phyloP scores from a whole-genome alignment of 2,329 filamentous ascomycete species.

The Diaporthe humulicola region DNA sequence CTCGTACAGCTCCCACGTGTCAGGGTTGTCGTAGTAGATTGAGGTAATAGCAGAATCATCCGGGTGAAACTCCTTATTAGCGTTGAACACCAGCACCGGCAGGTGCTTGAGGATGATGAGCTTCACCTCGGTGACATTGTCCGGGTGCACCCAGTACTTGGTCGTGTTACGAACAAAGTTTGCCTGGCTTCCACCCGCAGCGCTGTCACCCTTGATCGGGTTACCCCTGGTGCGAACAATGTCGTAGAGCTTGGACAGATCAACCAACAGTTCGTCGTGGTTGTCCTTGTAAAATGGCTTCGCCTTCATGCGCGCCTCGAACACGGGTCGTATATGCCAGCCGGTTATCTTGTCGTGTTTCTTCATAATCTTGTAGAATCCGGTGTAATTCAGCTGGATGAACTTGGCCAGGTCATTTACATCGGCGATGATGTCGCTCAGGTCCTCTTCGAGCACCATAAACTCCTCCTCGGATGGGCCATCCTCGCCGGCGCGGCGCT shows the following conservation, averaged over 20 bases:
- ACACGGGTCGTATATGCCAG: conserved; percentile 95
- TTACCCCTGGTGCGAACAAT: conserved; percentile 93
- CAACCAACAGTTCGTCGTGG: conserved; percentile 95
- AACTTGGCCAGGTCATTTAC: conserved; percentile 99
- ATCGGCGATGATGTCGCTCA: conserved; percentile 98
- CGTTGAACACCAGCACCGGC: conserved; percentile 96
- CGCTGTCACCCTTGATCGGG: conserved; percentile 90
- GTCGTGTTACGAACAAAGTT: conserved; percentile 98
- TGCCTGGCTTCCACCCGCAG: conserved; percentile 91
- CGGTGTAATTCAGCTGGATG: conserved; percentile 97
- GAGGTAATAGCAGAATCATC: conserved; percentile 96
- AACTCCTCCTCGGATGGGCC: conserved; percentile 91
- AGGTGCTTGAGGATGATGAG: conserved; percentile 98
- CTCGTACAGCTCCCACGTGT: conserved; percentile 94
- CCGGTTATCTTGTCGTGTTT: conserved; percentile 98
- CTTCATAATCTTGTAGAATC: conserved; percentile 99
- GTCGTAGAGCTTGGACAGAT: conserved; percentile 95
- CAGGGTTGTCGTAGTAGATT: conserved; percentile 97
- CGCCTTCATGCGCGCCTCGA: conserved; percentile 91
- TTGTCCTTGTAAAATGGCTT: conserved; percentile 99
- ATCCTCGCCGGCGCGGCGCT: conserved; percentile 68
- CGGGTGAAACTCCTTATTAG: conserved; percentile 94
- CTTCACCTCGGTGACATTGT: conserved; percentile 98
- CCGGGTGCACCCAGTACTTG: conserved; percentile 99
- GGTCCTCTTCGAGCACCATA: conserved; percentile 89